Base-by-base conservation (phyloP, 495 filamentous ascomycete species). In the Xylaria intraflava region DNA sequence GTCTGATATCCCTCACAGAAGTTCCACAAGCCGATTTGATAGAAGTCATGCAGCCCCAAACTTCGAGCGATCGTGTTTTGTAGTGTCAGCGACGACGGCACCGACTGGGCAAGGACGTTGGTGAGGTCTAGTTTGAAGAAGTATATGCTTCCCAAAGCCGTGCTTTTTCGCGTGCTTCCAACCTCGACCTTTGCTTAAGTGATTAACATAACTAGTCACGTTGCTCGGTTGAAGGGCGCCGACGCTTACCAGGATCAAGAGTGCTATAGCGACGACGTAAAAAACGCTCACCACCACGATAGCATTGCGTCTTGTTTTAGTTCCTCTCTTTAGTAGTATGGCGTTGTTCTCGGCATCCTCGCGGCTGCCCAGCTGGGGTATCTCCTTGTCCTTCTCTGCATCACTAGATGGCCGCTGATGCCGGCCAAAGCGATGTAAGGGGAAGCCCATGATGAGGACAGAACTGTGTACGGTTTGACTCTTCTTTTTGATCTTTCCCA, bases 1-100 rank as follows among this genome's bases (percentile, higher is more conserved):
- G 75, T 74, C 39, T 83, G 69, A 68, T 89, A 91, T 16, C 91
- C 91, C 70, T 92, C 87, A 61, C 91, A 96, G 65, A 85, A 95
- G 31, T 80, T 83, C 90, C 90, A 96, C 11, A 96, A 67, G 5
- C 91, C 91, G 31, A 95, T 89, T 61, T 88, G 84, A 66, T 97
- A 97, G 70, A 93, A 97, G 70, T 96, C 91, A 59, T 94, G 88
- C 16, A 96, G 74, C 6, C 91, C 91, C 44, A 97, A 78, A 10
- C 85, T 85, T 36, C 86, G 87, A n/a, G 90, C 90, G 52, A 96
- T 89, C 49, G 78, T 85, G 71, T 95, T 95, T 71, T 95, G 86
- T 11, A 95, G 74, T 5, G 71, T 72, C 46, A 64, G 39, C 23
- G 83, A 85, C 61, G 90, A 87, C 20, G 89, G 88, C 14, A 89